These are phyloP conservation scores for Bryoerythrophyllum caledonicum DNA, from an alignment of 225 moss, liverwort and hornwort genomes.

Conservation along the genomic window DNA sequence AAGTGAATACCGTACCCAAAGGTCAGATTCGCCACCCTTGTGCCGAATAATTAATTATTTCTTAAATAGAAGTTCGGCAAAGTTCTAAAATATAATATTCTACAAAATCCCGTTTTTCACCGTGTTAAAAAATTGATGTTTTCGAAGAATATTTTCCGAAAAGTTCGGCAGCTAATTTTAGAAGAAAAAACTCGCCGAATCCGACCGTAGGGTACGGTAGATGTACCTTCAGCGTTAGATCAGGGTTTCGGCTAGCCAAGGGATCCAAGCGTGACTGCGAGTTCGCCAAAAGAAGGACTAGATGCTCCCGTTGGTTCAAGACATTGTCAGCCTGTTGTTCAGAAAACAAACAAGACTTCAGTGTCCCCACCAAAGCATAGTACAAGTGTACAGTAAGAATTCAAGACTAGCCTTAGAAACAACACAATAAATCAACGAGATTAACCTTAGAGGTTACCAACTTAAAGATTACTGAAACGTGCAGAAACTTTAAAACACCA, in stretches of 20 bases:
- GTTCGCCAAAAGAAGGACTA: constrained; percentile 83
- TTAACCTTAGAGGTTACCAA: neutral
- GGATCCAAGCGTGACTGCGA: constrained; percentile 66
- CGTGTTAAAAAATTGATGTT: too few relatives aligned
- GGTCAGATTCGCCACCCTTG: too few relatives aligned
- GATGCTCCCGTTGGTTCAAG: constrained; percentile 91
- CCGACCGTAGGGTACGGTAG: too few relatives aligned
- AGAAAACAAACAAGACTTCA: constrained; percentile 15
- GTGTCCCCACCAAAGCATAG: constrained; percentile 6
- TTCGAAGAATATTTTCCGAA: too few relatives aligned
- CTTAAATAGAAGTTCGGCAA: too few relatives aligned
- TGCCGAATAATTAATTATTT: too few relatives aligned
- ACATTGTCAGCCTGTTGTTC: constrained; percentile 77
- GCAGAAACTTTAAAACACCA: neutral
- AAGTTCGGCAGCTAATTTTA: too few relatives aligned
- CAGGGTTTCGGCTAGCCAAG: constrained; percentile 32
- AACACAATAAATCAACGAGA: constrained; percentile 19
- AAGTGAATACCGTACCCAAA: too few relatives aligned
- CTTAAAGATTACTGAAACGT: constrained; percentile 13
- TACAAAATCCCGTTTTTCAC: too few relatives aligned
- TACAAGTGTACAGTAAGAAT: neutral
- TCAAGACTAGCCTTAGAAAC: constrained; percentile 15
- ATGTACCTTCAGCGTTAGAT: constrained; percentile 38
- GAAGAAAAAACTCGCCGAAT: too few relatives aligned
- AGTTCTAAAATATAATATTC: too few relatives aligned